These are phyloP conservation scores for Lentinula lateritia DNA, from an alignment of 768 basidiomycete species.

Conservation along the genomic window DNA sequence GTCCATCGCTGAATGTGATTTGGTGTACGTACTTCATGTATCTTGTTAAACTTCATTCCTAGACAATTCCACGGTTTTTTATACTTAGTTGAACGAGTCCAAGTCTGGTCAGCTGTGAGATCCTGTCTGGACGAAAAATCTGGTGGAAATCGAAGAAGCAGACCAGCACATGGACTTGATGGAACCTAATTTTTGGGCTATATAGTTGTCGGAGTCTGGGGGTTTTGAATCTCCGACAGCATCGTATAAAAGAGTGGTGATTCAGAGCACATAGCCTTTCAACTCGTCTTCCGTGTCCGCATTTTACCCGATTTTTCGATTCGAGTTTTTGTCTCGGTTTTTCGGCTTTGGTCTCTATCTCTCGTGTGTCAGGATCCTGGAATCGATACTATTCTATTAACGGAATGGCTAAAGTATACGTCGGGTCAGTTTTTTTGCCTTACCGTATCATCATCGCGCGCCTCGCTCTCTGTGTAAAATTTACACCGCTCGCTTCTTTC, in stretches of 20 bases:
- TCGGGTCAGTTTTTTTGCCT: constrained; percentile 80
- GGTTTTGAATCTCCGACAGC: constrained; percentile 7
- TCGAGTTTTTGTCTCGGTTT: constrained; percentile 37
- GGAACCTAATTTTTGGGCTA: constrained; percentile 20
- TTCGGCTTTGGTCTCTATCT: constrained; percentile 45
- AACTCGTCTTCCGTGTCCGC: constrained; percentile 26
- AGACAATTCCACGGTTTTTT: constrained; percentile 1
- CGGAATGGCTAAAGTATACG: constrained; percentile 86
- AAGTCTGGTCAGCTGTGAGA: background rate
- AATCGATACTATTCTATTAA: constrained; percentile 46
- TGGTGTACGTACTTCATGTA: background rate
- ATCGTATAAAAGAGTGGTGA: constrained; percentile 33
- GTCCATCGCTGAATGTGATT: background rate
- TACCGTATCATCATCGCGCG: constrained; percentile 37
- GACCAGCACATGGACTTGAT: constrained; percentile 13
- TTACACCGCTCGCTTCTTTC: constrained; percentile 32
- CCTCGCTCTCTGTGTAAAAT: constrained; percentile 18
- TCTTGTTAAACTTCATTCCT: background rate
- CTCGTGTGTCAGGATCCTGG: constrained; percentile 48
- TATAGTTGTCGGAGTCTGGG: constrained; percentile 44
- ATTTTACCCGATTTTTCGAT: constrained; percentile 44
- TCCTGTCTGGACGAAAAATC: background rate
- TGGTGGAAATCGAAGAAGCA: background rate
- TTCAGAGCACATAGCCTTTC: background rate
- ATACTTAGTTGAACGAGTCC: background rate